Base-by-base conservation (phyloP, 352 stramenopile genomes). In the Thalassiosira pacifica region DNA sequence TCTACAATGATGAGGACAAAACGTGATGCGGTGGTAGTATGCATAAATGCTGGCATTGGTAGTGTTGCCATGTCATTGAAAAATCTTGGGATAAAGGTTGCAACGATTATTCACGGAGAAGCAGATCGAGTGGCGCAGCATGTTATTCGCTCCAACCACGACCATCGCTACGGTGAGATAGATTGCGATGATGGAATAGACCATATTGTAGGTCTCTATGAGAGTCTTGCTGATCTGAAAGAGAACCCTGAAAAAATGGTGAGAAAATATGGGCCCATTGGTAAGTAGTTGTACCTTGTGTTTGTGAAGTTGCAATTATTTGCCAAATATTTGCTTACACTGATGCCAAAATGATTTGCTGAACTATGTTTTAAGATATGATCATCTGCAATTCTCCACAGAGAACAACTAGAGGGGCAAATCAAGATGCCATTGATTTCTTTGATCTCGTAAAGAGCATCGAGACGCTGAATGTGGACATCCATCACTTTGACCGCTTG, bases 381-480 rank as follows among this genome's bases (percentile, higher is more conserved):
- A 74, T 86, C 16, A 70, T 79, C 8, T 82, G 72, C 55, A 26
- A 24, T 40, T 75, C 22, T 69, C 63, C 66, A 48, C 74, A 24
- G n/a, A 42, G 45, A 22, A 60, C 70, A 69, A 70, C 53, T 16
- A 52, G 40, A 53, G 42, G 63, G 31, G 71, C 79, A 64, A 65
- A 66, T 57, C 34, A 68, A 57, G 77, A 48, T 70, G 31, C 68
- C 19, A 11, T 31, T 75, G 77, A 92, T 63, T 70, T 85, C 18
- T 93, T 93, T 78, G 76, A 81, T 22, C 79, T 87, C 24, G 82
- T 92, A 37, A 85, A 91, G 24, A 72, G 91, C 79, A 71, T 94
- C 11, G 89, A 90, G 79, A 55, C 83, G 11, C 60, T 90, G 9
- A 87, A 88, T 26, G 57, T 13, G 27, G 26, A 64, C 31, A 9